Evolutionary conservation across 495 filamentous ascomycete species (phyloP).

Genomic region (Corynascus novoguineensis): DNA sequence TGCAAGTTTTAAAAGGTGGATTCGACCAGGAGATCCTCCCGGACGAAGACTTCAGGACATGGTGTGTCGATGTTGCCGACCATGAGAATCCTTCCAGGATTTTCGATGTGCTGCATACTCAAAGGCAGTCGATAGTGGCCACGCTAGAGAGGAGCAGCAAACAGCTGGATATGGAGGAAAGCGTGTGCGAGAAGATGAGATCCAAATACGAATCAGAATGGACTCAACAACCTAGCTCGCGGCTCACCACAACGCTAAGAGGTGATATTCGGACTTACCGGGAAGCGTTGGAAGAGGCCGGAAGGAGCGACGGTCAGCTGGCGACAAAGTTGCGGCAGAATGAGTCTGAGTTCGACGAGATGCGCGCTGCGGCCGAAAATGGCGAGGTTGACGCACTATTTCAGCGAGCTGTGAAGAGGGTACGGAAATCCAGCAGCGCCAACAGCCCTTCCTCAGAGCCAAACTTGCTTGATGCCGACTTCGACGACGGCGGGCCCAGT

Average conservation of each 20-base stretch:
- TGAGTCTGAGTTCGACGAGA: conserved; percentile 87
- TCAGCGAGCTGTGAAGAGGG: conserved; percentile 68
- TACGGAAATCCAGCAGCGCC: conserved; percentile 47
- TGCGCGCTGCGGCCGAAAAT: conserved; percentile 81
- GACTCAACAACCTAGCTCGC: conserved; percentile 92
- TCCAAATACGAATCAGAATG: conserved; percentile 94
- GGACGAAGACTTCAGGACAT: conserved; percentile 84
- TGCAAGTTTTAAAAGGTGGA: conserved; percentile 89
- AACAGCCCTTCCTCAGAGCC: conserved; percentile 64
- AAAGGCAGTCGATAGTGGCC: conserved; percentile 66
- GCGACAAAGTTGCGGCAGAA: conserved; percentile 76
- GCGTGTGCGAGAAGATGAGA: conserved; percentile 97
- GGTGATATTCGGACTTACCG: conserved; percentile 81
- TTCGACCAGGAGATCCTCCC: conserved; percentile 83
- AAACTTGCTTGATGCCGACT: conserved; percentile 85
- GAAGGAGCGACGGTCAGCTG: conserved; percentile 79
- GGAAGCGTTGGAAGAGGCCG: conserved; percentile 83
- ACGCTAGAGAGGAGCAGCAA: conserved; percentile 75
- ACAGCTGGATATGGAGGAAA: conserved; percentile 91
- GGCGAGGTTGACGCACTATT: conserved; percentile 88
- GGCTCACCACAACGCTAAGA: conserved; percentile 80
- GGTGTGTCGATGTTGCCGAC: conserved; percentile 86
- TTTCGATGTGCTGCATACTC: conserved; percentile 69
- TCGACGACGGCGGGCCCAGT: conserved; percentile 68
- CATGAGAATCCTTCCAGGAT: conserved; percentile 66